phyloP scores from a whole-genome alignment of 2,329 filamentous ascomycete species.

The Hypoxylon sp. region DNA sequence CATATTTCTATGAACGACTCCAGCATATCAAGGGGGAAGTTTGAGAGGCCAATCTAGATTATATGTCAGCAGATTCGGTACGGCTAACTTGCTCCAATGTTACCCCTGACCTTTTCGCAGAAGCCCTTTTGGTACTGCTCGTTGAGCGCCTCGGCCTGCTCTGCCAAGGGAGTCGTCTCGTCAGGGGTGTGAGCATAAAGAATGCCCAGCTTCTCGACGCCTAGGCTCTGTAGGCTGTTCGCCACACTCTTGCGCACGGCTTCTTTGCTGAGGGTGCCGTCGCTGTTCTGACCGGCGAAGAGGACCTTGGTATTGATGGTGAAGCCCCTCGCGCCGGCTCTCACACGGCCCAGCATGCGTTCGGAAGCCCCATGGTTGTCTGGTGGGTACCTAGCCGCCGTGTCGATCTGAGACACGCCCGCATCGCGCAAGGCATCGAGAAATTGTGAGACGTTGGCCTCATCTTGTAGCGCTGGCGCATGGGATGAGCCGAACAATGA shows the following conservation, averaged over 20 bases:
- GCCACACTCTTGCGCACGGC: slow-evolving; percentile 27
- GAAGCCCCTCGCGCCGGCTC: slow-evolving; percentile 24
- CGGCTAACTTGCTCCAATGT: slow-evolving; percentile 31
- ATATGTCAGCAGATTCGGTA: not conserved
- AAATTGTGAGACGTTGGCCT: slow-evolving; percentile 14
- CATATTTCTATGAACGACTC: slow-evolving; percentile 31
- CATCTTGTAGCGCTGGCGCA: slow-evolving; percentile 19
- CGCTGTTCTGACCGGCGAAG: slow-evolving; percentile 28
- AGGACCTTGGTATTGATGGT: slow-evolving; percentile 39
- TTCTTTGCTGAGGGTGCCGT: slow-evolving; percentile 23
- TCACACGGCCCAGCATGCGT: slow-evolving; percentile 29
- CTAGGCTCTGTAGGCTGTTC: slow-evolving; percentile 13
- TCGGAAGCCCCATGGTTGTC: slow-evolving; percentile 32
- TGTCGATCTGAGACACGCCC: slow-evolving; percentile 26
- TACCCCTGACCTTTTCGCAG: slow-evolving; percentile 66
- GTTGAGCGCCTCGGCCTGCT: slow-evolving; percentile 38
- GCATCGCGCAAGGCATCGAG: slow-evolving; percentile 12
- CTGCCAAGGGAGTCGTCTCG: slow-evolving; percentile 26
- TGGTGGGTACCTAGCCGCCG: slow-evolving; percentile 29
- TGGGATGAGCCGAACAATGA: slow-evolving; percentile 21
- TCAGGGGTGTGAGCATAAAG: slow-evolving; percentile 32
- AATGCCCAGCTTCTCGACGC: slow-evolving; percentile 24
- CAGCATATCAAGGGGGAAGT: slow-evolving; percentile 34
- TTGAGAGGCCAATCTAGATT: slow-evolving; percentile 31
- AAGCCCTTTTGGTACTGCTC: slow-evolving; percentile 67